phyloP scores from a whole-genome alignment of 805 yeast species.

The Ogataea saltuana region DNA sequence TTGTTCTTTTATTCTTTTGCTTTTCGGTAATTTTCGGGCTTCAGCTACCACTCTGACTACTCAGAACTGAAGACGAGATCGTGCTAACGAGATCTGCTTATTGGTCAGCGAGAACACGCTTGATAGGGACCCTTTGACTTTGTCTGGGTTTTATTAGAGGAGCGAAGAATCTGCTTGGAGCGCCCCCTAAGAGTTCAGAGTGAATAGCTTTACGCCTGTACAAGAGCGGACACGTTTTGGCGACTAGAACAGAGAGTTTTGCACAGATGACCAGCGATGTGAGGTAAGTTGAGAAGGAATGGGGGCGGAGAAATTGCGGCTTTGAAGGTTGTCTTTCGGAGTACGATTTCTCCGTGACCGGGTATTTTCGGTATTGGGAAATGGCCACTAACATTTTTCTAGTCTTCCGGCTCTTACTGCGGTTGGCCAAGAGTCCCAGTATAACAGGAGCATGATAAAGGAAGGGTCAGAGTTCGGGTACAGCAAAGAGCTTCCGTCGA shows the following conservation, averaged over 20 bases:
- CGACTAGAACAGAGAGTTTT: not conserved
- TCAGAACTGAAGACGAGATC: not conserved
- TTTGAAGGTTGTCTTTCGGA: not conserved
- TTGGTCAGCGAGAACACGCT: not conserved
- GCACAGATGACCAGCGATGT: constrained; percentile 5
- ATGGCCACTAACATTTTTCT: not conserved
- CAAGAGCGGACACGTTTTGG: not conserved
- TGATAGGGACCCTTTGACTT: not conserved
- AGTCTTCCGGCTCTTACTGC: constrained; percentile 4
- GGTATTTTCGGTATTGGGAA: not conserved
- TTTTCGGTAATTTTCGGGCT: not conserved
- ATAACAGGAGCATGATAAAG: constrained; percentile 6
- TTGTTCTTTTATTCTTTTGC: not conserved
- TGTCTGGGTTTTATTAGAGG: too few species aligned
- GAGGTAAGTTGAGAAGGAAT: constrained; percentile 2
- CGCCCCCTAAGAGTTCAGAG: too few species aligned
- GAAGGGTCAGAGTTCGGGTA: constrained; percentile 1
- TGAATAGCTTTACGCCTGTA: too few species aligned
- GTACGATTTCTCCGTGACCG: too few species aligned
- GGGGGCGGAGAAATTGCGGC: not conserved
- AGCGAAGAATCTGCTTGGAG: too few species aligned
- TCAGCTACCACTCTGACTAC: not conserved
- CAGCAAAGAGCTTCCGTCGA: constrained; percentile 25
- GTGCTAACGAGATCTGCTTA: too few species aligned
- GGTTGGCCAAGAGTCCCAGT: not conserved